Evolutionary conservation across 2,329 filamentous ascomycete species (phyloP).

Genomic region (Fusarium begoniae): DNA sequence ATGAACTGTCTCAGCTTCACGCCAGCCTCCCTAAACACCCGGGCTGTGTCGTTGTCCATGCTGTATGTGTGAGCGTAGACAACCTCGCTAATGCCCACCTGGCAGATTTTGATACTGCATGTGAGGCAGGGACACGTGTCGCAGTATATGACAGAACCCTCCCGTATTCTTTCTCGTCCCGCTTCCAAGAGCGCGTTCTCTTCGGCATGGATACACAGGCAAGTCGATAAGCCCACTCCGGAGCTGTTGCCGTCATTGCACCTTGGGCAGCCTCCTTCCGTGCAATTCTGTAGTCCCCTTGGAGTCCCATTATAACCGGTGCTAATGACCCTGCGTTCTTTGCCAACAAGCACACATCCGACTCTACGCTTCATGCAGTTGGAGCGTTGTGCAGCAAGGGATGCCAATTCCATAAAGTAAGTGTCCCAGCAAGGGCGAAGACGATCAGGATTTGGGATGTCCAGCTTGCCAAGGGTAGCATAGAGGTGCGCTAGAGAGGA

Average conservation of each 20-base stretch:
- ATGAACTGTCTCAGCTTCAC: constrained; percentile 88
- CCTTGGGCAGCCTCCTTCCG: constrained; percentile 86
- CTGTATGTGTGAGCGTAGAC: constrained; percentile 95
- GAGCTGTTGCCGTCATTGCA: constrained; percentile 80
- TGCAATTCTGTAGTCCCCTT: constrained; percentile 86
- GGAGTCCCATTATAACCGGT: constrained; percentile 99
- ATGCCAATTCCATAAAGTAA: constrained; percentile 98
- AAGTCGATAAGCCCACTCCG: constrained; percentile 82
- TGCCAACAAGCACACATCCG: constrained; percentile 86
- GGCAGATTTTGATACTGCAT: constrained; percentile 97
- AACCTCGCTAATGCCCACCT: constrained; percentile 95
- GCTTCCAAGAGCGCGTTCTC: constrained; percentile 97
- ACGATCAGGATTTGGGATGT: constrained; percentile 80
- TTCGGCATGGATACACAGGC: constrained; percentile 96
- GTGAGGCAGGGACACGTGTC: constrained; percentile 97
- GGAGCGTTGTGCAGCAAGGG: constrained; percentile 85
- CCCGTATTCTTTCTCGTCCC: constrained; percentile 86
- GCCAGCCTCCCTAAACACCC: constrained; percentile 84
- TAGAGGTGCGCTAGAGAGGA: constrained; percentile 76
- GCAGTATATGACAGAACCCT: constrained; percentile 87
- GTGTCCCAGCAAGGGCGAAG: constrained; percentile 93
- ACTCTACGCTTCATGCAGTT: constrained; percentile 99
- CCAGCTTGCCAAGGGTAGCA: constrained; percentile 74
- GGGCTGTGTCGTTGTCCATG: constrained; percentile 87
- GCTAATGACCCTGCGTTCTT: constrained; percentile 85